Evolutionary conservation across 441 rosid genomes (phyloP).

Genomic region (Populus hybrid): DNA sequence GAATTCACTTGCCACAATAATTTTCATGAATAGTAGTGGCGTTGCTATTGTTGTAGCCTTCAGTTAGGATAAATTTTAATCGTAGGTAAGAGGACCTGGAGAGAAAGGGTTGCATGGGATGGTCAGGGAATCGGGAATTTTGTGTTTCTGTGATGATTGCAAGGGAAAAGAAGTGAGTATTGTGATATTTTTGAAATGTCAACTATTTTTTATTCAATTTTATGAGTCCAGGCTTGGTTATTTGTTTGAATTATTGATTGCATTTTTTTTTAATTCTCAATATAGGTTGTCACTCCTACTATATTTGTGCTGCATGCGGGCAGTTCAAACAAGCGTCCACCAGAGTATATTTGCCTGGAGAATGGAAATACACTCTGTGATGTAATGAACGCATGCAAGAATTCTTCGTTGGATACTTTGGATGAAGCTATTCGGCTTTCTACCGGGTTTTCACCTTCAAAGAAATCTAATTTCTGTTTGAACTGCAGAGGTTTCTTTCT

Average conservation of each 20-base stretch:
- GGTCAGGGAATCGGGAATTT: slow-evolving; percentile 55
- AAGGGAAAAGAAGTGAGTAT: slow-evolving; percentile 55
- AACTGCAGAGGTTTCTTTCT: slow-evolving; percentile 72
- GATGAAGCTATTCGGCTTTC: slow-evolving; percentile 52
- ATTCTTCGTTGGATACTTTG: slow-evolving; percentile 51
- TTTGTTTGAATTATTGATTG: slow-evolving; percentile 7
- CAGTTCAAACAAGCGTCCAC: slow-evolving; percentile 77
- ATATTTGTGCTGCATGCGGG: slow-evolving; percentile 77
- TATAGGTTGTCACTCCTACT: slow-evolving; percentile 59
- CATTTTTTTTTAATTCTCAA: slow-evolving; percentile 10
- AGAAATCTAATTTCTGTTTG: slow-evolving; percentile 60
- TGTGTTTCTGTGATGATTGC: slow-evolving; percentile 71
- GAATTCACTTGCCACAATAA: not conserved
- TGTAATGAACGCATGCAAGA: slow-evolving; percentile 69
- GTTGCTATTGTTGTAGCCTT: not conserved
- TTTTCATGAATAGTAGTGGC: not conserved
- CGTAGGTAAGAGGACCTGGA: slow-evolving; percentile 47
- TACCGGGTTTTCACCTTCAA: slow-evolving; percentile 45
- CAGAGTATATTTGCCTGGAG: slow-evolving; percentile 68
- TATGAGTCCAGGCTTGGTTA: not conserved
- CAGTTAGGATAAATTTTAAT: slow-evolving; percentile 11
- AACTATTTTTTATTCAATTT: not conserved
- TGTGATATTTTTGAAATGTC: not conserved
- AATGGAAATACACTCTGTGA: slow-evolving; percentile 80
- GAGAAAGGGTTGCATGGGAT: slow-evolving; percentile 56